phyloP scores from a whole-genome alignment of 2,329 filamentous ascomycete genomes.

The Remersonia thermophila region DNA sequence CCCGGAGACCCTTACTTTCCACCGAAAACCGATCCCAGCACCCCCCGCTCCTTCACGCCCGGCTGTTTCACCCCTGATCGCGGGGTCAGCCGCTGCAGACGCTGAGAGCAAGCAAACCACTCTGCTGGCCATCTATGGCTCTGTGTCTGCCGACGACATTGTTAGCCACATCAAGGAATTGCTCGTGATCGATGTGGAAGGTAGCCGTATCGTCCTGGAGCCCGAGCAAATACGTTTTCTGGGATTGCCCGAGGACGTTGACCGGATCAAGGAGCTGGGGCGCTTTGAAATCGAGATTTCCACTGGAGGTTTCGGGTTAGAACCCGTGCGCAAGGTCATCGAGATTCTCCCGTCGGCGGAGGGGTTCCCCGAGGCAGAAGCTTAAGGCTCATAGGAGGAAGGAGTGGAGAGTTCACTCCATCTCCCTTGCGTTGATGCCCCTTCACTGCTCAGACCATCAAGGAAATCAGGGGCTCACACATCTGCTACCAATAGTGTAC shows the following conservation, averaged over 20 bases:
- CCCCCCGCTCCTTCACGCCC: conserved; percentile 11
- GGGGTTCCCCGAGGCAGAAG: not conserved
- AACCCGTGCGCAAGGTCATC: conserved; percentile 23
- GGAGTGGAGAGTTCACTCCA: too few relatives aligned
- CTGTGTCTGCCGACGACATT: conserved; percentile 29
- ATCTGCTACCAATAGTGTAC: too few relatives aligned
- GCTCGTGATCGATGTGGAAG: conserved; percentile 23
- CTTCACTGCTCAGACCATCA: too few relatives aligned
- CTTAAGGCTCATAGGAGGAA: conserved; percentile 1
- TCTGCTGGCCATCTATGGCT: conserved; percentile 28
- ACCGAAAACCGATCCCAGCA: conserved; percentile 24
- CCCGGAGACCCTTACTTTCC: conserved; percentile 26
- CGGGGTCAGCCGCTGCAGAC: conserved; percentile 7
- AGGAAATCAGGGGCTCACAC: too few relatives aligned
- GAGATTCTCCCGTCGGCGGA: conserved; percentile 23
- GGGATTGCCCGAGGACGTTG: conserved; percentile 20
- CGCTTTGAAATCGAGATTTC: conserved; percentile 27
- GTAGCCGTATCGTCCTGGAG: conserved; percentile 25
- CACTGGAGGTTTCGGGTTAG: conserved; percentile 17
- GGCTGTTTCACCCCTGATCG: conserved; percentile 15
- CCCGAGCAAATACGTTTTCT: conserved; percentile 24
- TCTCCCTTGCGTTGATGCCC: too few relatives aligned
- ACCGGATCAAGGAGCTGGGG: conserved; percentile 30
- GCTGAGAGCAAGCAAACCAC: conserved; percentile 1
- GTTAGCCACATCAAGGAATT: conserved; percentile 22